A percentile compares a stretch with the other conserved stretches of the same genome.
phyloP scores from a whole-genome alignment of 306 rosid species.

The Begonia loranthoides region DNA sequence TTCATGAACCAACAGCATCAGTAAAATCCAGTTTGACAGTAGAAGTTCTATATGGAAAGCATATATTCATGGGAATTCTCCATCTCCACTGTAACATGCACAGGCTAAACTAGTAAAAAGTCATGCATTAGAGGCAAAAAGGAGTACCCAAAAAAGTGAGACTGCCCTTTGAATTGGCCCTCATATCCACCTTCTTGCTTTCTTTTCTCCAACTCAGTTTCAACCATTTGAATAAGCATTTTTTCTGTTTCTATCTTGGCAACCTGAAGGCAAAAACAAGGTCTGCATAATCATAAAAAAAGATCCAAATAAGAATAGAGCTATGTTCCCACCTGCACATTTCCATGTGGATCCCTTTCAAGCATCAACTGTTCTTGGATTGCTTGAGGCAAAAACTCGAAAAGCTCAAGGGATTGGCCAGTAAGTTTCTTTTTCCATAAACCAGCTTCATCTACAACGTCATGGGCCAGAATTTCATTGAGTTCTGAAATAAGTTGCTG shows the following conservation, averaged over 20 bases:
- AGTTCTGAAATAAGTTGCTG: slow-evolving; percentile 86
- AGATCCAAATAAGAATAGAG: slow-evolving; percentile 2
- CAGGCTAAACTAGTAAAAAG: no score
- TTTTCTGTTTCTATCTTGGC: slow-evolving; percentile 98
- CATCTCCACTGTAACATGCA: no score
- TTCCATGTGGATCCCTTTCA: slow-evolving; percentile 99
- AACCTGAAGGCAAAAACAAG: slow-evolving; percentile 34
- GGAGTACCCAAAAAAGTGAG: slow-evolving; percentile 95
- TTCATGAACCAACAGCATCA: no score
- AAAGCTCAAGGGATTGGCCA: slow-evolving; percentile 67
- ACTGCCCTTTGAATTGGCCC: slow-evolving; percentile 64
- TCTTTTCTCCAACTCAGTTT: slow-evolving; percentile 81
- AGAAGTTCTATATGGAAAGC: no score
- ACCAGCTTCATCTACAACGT: slow-evolving; percentile 74
- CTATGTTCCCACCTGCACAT: slow-evolving; percentile 58
- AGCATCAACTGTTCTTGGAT: slow-evolving; percentile 98
- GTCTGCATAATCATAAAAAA: slow-evolving; percentile 6
- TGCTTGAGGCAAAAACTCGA: slow-evolving; percentile 84
- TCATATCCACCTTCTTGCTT: slow-evolving; percentile 56
- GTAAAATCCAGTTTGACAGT: no score
- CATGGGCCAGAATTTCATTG: slow-evolving; percentile 88
- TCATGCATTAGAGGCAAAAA: not conserved
- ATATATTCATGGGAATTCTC: no score
- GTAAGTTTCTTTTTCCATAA: slow-evolving; percentile 86
- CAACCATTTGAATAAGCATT: slow-evolving; percentile 99